A percentile compares a stretch with the other conserved stretches of the same genome.
Conservation (phyloP, 2,329 filamentous ascomycete species). For the Plenodomus lindquistii region DNA sequence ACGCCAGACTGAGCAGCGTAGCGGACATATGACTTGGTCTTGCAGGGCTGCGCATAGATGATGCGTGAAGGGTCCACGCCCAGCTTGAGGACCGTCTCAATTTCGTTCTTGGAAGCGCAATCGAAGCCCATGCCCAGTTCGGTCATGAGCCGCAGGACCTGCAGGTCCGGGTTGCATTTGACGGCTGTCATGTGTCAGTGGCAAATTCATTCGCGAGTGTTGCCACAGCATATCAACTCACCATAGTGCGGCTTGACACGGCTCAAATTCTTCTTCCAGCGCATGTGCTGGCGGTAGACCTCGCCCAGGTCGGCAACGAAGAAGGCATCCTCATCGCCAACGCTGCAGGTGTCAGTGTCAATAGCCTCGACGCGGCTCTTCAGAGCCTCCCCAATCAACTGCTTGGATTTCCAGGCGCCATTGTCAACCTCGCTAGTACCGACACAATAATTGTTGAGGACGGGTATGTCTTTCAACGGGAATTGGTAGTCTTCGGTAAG, state of each 20-base stretch:
- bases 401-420: constrained; percentile 65
- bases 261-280: constrained; percentile 93
- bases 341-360: constrained; percentile 83
- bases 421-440: constrained; percentile 48
- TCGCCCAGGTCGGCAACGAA: constrained; percentile 98
- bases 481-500: constrained; percentile 48
- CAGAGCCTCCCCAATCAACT: constrained; percentile 83
- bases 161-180: constrained; percentile 96
- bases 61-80: constrained; percentile 87
- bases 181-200: constrained; percentile 65
- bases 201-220: background rate
- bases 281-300: constrained; percentile 96
- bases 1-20: constrained; percentile 84
- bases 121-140: constrained; percentile 93
- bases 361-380: constrained; percentile 82
- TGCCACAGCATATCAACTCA: constrained; percentile 49
- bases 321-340: constrained; percentile 96
- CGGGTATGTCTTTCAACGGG: constrained; percentile 44
- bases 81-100: constrained; percentile 84
- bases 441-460: constrained; percentile 31
- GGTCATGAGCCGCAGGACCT: constrained; percentile 84
- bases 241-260: constrained; percentile 97
- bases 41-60: constrained; percentile 99
- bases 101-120: constrained; percentile 96
- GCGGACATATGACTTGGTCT: constrained; percentile 96